phyloP scores from a whole-genome alignment of 2,329 filamentous ascomycete species.

The Botrytis deweyae region DNA sequence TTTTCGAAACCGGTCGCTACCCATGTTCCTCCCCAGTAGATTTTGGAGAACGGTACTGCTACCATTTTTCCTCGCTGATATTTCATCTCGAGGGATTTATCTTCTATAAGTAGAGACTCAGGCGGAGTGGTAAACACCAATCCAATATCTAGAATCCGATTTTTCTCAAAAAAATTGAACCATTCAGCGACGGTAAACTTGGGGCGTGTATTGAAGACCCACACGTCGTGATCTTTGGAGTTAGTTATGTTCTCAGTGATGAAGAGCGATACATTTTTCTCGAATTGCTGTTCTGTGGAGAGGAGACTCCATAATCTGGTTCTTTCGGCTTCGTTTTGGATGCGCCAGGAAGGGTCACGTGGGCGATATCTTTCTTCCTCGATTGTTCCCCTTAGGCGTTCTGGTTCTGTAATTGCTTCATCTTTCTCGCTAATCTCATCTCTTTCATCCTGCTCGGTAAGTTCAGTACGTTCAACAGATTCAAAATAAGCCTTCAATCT shows the following conservation, averaged over 20 bases:
- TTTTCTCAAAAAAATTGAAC: neutral
- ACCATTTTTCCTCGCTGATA: neutral
- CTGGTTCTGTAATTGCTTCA: neutral
- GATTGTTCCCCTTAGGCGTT: neutral
- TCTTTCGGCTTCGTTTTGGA: neutral
- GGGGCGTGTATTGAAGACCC: neutral
- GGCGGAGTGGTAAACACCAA: neutral
- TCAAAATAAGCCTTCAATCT: neutral
- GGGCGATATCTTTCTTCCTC: neutral
- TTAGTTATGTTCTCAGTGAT: neutral
- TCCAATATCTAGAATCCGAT: neutral
- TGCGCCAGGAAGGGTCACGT: neutral
- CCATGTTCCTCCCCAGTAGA: neutral
- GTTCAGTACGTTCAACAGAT: neutral
- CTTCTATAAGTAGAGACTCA: neutral
- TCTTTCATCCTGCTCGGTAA: neutral
- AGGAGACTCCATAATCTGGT: neutral
- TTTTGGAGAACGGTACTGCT: neutral
- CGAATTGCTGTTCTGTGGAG: neutral
- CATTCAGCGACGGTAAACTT: neutral
- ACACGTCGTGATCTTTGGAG: neutral
- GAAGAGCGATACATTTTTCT: neutral
- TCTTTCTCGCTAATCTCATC: too few relatives aligned
- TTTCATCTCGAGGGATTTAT: neutral
- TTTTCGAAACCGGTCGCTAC: neutral